Percentiles rank a stretch among this genome's conserved stretches.
Evolutionary conservation across 495 filamentous ascomycete genomes (phyloP).

Genomic region (Delitschia confertaspora): DNA sequence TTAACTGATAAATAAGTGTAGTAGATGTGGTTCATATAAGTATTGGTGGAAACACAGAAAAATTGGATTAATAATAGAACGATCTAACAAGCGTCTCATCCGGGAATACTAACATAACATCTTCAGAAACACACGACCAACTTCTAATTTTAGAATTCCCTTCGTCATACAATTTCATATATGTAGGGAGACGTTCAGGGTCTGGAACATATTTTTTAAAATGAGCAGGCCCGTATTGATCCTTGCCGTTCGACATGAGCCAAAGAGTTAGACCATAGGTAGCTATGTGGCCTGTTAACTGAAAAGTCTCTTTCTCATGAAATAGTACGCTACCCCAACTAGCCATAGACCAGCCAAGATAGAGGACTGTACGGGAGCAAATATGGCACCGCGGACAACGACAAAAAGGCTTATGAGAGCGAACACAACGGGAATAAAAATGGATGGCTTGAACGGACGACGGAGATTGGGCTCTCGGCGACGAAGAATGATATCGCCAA

Average conservation of each 20-base stretch:
- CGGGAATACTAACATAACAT: not conserved
- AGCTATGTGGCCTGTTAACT: not conserved
- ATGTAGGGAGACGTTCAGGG: too few relatives aligned
- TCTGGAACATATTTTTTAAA: too few relatives aligned
- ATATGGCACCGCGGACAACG: constrained; percentile 44
- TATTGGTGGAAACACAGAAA: too few relatives aligned
- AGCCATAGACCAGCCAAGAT: constrained; percentile 41
- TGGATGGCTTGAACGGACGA: constrained; percentile 42
- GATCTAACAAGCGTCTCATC: too few relatives aligned
- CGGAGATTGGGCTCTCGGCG: constrained; percentile 40
- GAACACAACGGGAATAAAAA: constrained; percentile 42
- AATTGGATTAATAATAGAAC: too few relatives aligned
- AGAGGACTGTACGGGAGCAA: constrained; percentile 43
- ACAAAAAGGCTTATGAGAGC: constrained; percentile 46
- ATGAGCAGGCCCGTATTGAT: too few relatives aligned
- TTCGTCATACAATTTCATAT: too few relatives aligned
- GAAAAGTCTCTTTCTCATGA: constrained; percentile 8
- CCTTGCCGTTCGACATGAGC: too few relatives aligned
- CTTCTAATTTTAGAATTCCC: not conserved
- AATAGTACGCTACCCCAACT: constrained; percentile 40
- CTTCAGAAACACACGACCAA: not conserved
- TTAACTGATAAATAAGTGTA: too few relatives aligned
- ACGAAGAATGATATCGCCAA: constrained; percentile 44
- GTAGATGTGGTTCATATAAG: too few relatives aligned
- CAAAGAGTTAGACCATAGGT: too few relatives aligned